Base-by-base conservation (phyloP, 164 flowering plant genomes). In the Malania oleifera region DNA sequence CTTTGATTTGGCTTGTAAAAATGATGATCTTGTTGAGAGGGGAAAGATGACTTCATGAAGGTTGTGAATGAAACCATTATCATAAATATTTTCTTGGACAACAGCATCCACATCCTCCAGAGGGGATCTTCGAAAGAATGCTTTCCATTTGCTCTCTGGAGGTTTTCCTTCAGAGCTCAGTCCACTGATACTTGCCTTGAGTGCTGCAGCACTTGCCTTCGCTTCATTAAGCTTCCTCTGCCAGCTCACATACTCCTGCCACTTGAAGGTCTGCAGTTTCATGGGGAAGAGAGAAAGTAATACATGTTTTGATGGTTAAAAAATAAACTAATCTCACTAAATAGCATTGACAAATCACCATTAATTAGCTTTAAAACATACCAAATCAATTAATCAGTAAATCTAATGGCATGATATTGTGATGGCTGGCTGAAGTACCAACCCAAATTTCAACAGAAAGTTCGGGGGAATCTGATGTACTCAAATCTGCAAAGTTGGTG, bases 241-340 rank as follows among this genome's bases (percentile, higher is more conserved):
- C 87, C 84, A 86, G 67, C 74, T 80, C 49, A 80, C 27, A 70
- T 89, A 77, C 34, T 89, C 96, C 64, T 86, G 77, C 97, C 98
- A 93, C 73, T 93, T 93, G 70, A 86, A 87, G 27, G 86, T 83
- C 97, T 89, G 77, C 26, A 52, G 17, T 40, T 53, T 41, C 31
- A 48, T 31, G 63, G 19, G 22, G 22, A 22, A 39, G 57, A 41
- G 8, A 2, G n/a, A n/a, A n/a, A n/a, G n/a, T n/a, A n/a, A n/a
- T n/a, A n/a, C n/a, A n/a, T n/a, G n/a, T n/a, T n/a, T n/a, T n/a
- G n/a, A n/a, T n/a, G n/a, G n/a, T n/a, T n/a, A n/a, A n/a, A n/a
- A n/a, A n/a, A n/a, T n/a, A n/a, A n/a, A n/a, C n/a, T n/a, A n/a
- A n/a, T n/a, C n/a, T n/a, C n/a, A n/a, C n/a, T n/a, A n/a, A n/a